Evolutionary conservation across 2,329 filamentous ascomycete species (phyloP), one percentile per base, ranked within the genome.

Genomic region (Paecilomyces variotii): DNA sequence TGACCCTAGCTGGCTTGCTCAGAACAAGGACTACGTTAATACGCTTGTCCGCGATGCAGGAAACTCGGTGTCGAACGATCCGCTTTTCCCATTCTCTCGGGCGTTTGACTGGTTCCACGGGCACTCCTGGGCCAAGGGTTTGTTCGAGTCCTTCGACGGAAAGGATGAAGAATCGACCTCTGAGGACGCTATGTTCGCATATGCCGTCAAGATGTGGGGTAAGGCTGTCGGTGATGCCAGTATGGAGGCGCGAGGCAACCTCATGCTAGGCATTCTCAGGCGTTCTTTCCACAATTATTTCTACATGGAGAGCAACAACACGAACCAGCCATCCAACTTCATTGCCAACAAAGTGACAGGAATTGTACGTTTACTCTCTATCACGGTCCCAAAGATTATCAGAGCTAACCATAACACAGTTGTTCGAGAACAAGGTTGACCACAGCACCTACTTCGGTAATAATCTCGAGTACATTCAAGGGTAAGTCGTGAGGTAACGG

Each of bases 401-500:
- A 84, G 4, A 87, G 87, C 63, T 59, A 52, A 59, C 30, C 5
- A 5, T 26, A n/a, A 10, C 25, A 26, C 57, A 79, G 76, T 71
- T 96, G 7, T 97, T 97, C 68, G 93, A 97, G 76, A 97, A 97
- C 79, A 97, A 97, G 76, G 83, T 91, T 57, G 90, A 97, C 72
- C 91, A 97, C 74, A 88, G 89, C 2, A 97, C 93, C 0, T 97
- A 91, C 76, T 97, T 97, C 68, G 90, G 90, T 53, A 72, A 78
- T 55, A 84, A 87, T 59, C 81, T 84, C 11, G 87, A 93, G 73
- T 90, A 85, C 65, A 83, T 95, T 61, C 80, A 86, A 70, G 84
- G 82, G 76, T 78, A 67, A 57, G 69, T 45, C 39, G 19, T 19
- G 4, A 45, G 1, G 14, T 9, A 24, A 45, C 39, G 14, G 4